Conservation (phyloP, 202 grass and related monocot species). For the Musa balbisiana region DNA sequence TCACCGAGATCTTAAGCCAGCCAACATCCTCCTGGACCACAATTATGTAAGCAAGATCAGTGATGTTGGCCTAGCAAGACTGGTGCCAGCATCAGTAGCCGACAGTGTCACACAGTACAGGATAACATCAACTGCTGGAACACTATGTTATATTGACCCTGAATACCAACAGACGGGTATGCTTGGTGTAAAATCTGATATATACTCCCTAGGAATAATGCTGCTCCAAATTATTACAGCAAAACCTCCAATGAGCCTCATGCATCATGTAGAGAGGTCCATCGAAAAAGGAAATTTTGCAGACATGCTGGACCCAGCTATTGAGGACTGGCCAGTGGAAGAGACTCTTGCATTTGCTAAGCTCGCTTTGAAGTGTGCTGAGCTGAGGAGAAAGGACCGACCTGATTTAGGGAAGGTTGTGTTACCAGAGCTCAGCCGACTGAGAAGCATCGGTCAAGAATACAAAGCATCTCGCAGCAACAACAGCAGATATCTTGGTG, state of each 20-base stretch:
- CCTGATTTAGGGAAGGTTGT: conserved; percentile 49
- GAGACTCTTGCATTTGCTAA: conserved; percentile 39
- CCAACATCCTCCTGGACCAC: conserved; percentile 89
- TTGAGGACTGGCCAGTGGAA: conserved; percentile 43
- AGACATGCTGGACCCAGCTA: not conserved
- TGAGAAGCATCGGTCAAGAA: conserved; percentile 40
- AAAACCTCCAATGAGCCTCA: conserved; percentile 55
- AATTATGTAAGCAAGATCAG: conserved; percentile 89
- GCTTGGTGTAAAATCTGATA: conserved; percentile 73
- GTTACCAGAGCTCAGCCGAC: conserved; percentile 41
- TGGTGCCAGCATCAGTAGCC: conserved; percentile 52
- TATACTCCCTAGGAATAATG: conserved; percentile 60
- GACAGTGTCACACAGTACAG: conserved; percentile 55
- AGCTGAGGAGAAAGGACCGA: conserved; percentile 55
- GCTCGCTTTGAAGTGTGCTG: conserved; percentile 45
- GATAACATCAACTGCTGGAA: conserved; percentile 79
- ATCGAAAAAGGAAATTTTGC: conserved; percentile 8
- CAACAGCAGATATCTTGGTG: conserved; percentile 5
- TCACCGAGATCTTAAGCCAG: conserved; percentile 87
- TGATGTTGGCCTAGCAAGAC: conserved; percentile 74
- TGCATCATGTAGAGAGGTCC: conserved; percentile 45
- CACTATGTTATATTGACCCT: conserved; percentile 92
- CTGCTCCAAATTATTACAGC: conserved; percentile 74
- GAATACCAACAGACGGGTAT: conserved; percentile 98
- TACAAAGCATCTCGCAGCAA: conserved; percentile 30